phyloP scores from a whole-genome alignment of 2,329 filamentous ascomycete genomes.

The Apiospora arundinis region DNA sequence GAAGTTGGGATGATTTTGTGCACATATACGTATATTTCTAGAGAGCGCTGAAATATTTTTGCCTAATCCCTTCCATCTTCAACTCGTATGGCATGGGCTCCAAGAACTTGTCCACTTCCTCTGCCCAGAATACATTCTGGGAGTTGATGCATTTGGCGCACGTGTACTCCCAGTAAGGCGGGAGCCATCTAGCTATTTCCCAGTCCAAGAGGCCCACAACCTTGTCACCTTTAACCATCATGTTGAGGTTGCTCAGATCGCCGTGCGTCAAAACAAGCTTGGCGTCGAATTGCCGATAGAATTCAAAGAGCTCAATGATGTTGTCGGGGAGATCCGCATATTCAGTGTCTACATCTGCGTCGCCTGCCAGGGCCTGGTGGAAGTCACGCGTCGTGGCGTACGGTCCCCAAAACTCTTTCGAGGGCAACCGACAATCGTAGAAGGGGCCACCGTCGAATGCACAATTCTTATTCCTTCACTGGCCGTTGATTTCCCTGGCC shows the following conservation, averaged over 20 bases:
- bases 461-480: too few species aligned
- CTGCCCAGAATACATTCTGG: conserved; percentile 28
- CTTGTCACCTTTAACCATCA: conserved; percentile 36
- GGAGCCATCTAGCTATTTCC: conserved; percentile 28
- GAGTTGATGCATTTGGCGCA: conserved; percentile 29
- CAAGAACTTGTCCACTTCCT: conserved; percentile 31
- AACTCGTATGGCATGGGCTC: conserved; percentile 27
- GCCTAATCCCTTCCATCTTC: conserved; percentile 30
- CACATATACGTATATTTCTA: not conserved
- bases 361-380: conserved; percentile 40
- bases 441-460: conserved; percentile 31
- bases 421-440: conserved; percentile 28
- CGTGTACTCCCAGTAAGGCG: conserved; percentile 32
- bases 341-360: conserved; percentile 25
- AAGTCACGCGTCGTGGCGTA: conserved; percentile 42
- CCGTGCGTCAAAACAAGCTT: conserved; percentile 31
- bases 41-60: not conserved
- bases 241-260: conserved; percentile 39
- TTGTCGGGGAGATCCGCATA: conserved; percentile 30
- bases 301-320: conserved; percentile 34
- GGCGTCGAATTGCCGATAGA: conserved; percentile 29
- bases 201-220: conserved; percentile 35
- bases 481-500: too few species aligned
- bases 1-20: not conserved
- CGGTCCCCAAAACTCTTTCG: conserved; percentile 36